These are phyloP conservation scores for Syzygium syzygioides DNA, from an alignment of 441 rosid genomes.

Conservation along the genomic window DNA sequence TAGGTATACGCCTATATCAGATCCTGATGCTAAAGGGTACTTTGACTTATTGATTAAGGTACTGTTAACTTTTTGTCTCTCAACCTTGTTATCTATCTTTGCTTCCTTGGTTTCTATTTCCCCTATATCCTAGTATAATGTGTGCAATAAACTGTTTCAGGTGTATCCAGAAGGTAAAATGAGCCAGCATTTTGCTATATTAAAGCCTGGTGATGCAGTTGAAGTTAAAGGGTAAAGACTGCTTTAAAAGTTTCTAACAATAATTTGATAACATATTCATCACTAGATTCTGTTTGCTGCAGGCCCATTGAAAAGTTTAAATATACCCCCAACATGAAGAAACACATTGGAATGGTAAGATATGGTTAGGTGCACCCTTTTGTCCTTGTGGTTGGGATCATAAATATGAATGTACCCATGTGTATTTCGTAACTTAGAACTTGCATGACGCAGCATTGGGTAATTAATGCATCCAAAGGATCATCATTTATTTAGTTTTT, in stretches of 20 bases:
- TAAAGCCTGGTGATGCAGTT: constrained; percentile 86
- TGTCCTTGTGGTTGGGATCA: not conserved
- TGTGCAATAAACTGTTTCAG: constrained; percentile 29
- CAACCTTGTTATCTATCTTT: constrained; percentile 1
- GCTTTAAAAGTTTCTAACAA: not conserved
- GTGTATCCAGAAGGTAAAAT: constrained; percentile 95
- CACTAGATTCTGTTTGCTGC: constrained; percentile 28
- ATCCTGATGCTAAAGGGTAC: constrained; percentile 79
- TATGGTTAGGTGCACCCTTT: not conserved
- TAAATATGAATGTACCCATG: not conserved
- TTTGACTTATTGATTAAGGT: constrained; percentile 94
- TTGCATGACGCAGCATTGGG: not conserved
- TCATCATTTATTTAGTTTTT: not conserved
- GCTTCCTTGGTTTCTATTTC: not conserved
- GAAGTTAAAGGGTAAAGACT: constrained; percentile 86
- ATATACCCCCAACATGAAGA: constrained; percentile 94
- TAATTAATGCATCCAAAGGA: not conserved
- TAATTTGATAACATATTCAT: not conserved
- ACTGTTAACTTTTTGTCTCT: constrained; percentile 2
- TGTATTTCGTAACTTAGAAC: not conserved
- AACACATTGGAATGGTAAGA: constrained; percentile 89
- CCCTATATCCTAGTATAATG: not conserved
- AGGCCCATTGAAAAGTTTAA: constrained; percentile 92
- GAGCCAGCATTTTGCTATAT: constrained; percentile 97
- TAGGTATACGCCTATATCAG: constrained; percentile 97